Conservation (phyloP, 805 yeast genomes). For the Yamadazyma sp. region DNA sequence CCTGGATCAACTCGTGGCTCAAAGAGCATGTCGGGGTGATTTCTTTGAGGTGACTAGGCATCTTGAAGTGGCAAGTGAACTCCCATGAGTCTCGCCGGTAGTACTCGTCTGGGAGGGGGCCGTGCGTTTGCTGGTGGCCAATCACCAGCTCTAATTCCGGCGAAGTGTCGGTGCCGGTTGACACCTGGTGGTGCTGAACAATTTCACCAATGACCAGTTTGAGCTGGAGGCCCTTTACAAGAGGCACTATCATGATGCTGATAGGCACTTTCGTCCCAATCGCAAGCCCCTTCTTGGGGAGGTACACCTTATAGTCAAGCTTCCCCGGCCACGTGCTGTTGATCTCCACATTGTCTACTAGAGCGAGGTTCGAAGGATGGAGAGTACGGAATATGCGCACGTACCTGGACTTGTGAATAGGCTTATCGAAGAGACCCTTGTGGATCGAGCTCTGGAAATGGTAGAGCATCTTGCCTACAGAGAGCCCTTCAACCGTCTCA, state of each 20-base stretch:
- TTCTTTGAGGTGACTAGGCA: conserved; percentile 41
- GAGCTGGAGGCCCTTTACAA: conserved; percentile 43
- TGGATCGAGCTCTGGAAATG: conserved; percentile 42
- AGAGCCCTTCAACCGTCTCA: conserved; percentile 53
- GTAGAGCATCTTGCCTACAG: conserved; percentile 43
- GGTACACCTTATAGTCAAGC: conserved; percentile 47
- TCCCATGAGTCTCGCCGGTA: conserved; percentile 45
- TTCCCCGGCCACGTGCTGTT: conserved; percentile 55
- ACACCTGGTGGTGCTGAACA: conserved; percentile 34
- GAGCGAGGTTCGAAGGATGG: conserved; percentile 37
- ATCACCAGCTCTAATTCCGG: conserved; percentile 40
- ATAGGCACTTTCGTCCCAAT: conserved; percentile 46
- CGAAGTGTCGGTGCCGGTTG: conserved; percentile 35
- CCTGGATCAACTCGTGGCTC: conserved; percentile 40
- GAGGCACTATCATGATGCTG: conserved; percentile 45
- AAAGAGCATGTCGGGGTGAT: conserved; percentile 45
- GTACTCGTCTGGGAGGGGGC: conserved; percentile 8
- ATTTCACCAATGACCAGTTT: conserved; percentile 23
- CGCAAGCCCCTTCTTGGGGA: conserved; percentile 46
- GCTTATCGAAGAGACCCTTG: conserved; percentile 44
- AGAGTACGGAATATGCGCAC: conserved; percentile 46
- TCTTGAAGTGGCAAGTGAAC: conserved; percentile 37
- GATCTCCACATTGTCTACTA: conserved; percentile 46
- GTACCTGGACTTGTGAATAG: conserved; percentile 34
- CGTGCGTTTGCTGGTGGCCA: conserved; percentile 25